These are phyloP conservation scores for Aspergillus hancockii DNA, from an alignment of 495 filamentous ascomycete genomes.

Conservation along the genomic window DNA sequence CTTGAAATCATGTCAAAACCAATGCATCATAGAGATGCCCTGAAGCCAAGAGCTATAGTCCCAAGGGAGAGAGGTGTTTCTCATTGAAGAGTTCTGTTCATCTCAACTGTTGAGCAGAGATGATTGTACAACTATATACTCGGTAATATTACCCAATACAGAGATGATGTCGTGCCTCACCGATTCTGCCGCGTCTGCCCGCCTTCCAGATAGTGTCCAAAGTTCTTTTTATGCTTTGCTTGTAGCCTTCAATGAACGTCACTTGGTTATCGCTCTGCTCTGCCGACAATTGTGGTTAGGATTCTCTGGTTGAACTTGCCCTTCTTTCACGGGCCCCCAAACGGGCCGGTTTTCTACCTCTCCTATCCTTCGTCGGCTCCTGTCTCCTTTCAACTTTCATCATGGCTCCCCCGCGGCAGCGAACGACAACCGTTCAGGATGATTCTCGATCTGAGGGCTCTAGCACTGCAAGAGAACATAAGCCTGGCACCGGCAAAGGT, in stretches of 20 bases:
- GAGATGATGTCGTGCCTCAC: slow-evolving; percentile 26
- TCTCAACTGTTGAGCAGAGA: neutral
- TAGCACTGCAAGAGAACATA: slow-evolving; percentile 51
- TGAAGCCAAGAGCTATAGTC: no score
- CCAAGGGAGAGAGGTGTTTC: no score
- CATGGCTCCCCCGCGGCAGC: slow-evolving; percentile 52
- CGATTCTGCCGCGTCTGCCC: slow-evolving; percentile 42
- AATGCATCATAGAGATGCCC: no score
- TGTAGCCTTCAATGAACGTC: slow-evolving; percentile 4
- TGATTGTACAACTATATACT: neutral
- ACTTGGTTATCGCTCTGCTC: slow-evolving; percentile 1
- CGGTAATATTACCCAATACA: slow-evolving; percentile 27
- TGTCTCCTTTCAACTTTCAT: slow-evolving; percentile 8
- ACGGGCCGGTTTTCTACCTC: slow-evolving; percentile 6
- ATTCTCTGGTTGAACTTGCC: neutral
- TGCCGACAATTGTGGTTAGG: slow-evolving; percentile 12
- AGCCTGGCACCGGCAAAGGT: slow-evolving; percentile 32
- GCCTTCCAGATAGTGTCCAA: slow-evolving; percentile 24
- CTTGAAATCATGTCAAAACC: no score
- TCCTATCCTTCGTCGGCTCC: neutral
- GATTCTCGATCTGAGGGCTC: slow-evolving; percentile 58
- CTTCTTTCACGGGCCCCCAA: neutral
- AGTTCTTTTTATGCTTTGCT: slow-evolving; percentile 18
- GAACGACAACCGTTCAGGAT: slow-evolving; percentile 43
- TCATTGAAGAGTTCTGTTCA: neutral